Percentiles rank a stretch among this genome's conserved stretches.
Evolutionary conservation across 1,284 basidiomycete genomes (phyloP).

Genomic region (Exsudoporus floridanus): DNA sequence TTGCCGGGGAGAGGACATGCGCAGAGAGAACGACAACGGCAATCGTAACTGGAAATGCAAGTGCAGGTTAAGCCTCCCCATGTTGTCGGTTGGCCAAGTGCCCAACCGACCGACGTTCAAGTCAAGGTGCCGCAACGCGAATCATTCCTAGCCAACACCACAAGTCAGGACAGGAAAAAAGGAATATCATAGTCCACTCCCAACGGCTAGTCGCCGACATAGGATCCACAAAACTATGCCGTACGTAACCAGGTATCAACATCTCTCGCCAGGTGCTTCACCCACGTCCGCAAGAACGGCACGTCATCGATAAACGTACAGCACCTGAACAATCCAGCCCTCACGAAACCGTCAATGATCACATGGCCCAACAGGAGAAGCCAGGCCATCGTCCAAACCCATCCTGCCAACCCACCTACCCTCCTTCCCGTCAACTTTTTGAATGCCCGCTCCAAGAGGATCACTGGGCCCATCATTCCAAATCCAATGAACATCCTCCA

Average conservation of each 20-base stretch:
- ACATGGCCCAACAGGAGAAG: constrained; percentile 45
- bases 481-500: constrained; percentile 50
- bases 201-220: background rate
- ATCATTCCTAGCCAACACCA: no score
- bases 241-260: constrained; percentile 13
- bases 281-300: background rate
- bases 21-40: no score
- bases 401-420: constrained; percentile 46
- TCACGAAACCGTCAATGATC: constrained; percentile 50
- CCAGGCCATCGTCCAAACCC: constrained; percentile 52
- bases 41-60: no score
- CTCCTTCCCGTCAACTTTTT: constrained; percentile 33
- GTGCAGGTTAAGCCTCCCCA: no score
- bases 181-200: background rate
- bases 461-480: constrained; percentile 50
- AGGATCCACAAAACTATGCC: background rate
- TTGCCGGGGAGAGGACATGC: no score
- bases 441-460: constrained; percentile 43
- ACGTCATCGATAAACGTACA: background rate
- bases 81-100: no score
- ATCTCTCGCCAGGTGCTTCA: background rate
- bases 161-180: background rate
- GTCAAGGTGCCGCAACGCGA: no score
- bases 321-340: constrained; percentile 1
- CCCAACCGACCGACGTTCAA: no score